phyloP scores from a whole-genome alignment of 352 stramenopile genomes.

The Plasmopara viticola region DNA sequence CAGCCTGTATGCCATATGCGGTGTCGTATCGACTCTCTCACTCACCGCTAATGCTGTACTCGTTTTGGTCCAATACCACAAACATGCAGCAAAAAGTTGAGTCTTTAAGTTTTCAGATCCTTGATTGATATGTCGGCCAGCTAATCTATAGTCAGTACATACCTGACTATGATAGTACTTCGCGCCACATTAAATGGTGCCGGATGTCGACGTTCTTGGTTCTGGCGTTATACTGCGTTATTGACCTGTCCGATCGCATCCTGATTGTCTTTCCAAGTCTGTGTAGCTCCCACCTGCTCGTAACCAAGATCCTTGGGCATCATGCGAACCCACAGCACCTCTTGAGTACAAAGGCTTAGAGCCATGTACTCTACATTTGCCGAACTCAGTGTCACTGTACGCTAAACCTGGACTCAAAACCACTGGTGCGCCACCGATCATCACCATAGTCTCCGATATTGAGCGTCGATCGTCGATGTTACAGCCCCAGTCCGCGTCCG shows the following conservation, averaged over 20 bases:
- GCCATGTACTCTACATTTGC: constrained; percentile 1
- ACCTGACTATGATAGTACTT: not conserved
- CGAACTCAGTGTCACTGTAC: not conserved
- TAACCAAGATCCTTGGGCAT: not conserved
- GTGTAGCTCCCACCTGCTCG: not conserved
- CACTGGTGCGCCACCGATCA: not conserved
- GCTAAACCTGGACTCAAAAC: constrained; percentile 4
- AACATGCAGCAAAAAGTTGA: not conserved
- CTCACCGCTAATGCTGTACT: no score
- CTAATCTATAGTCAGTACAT: not conserved
- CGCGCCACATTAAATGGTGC: constrained; percentile 1
- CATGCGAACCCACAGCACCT: not conserved
- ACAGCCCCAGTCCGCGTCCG: not conserved
- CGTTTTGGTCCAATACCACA: no score
- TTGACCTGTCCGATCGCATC: not conserved
- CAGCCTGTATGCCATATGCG: no score
- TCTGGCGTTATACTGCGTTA: constrained; percentile 3
- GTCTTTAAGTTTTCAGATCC: not conserved
- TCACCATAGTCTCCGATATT: not conserved
- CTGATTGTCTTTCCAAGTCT: constrained; percentile 2
- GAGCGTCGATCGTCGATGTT: constrained; percentile 2
- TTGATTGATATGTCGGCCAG: constrained; percentile 1
- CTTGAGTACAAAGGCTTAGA: not conserved
- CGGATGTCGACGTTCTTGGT: constrained; percentile 1
- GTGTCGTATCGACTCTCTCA: no score